Evolutionary conservation across 2,329 filamentous ascomycete genomes (phyloP), one percentile per base, ranked within the genome.

Genomic region (Fusarium sp.): DNA sequence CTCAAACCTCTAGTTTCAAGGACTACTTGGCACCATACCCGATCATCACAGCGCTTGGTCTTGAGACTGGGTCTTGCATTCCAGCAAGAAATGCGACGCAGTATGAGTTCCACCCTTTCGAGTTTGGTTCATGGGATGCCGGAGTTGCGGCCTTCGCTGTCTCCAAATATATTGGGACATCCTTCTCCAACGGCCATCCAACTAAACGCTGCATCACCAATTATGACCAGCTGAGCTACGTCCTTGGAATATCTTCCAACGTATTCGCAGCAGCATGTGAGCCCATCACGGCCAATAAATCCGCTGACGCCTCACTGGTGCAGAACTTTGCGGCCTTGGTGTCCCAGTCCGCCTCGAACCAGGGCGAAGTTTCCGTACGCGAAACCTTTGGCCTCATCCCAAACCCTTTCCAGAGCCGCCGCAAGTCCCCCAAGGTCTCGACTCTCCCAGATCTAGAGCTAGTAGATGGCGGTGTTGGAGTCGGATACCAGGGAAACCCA

Each of bases 61-160:
- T 60, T 1, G 36, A 60, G 11, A 31, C 51, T 14, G 57, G 57
- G 1, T 60, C 51, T 1, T 60, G 57, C 10, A 60, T 57, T 10
- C 57, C 57, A 1, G 51, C 49, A 10, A 26, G 51, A 6, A 60
- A 60, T 4, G 57, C 20, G 2, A 60, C 57, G 1, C 57, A 60
- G 5, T 60, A 60, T 5, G 57, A 60, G 6, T 60, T 60, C 22
- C 57, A 60, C 2, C 57, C 57, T 0, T 60, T 43, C 3, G 57
- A 60, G n/a, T 60, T 60, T 43, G 57, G 57, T 0, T 60, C 57
- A 5, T 60, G 57, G 57, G 57, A 60, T n/a, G 17, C 43, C 10
- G 57, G 57, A 1, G 43, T 60, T 38, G 36, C 24, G 0, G 57
- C 57, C 1, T 60, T 60, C 2, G 51, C 43, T 11, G 51, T 57